A percentile compares a stretch with the other conserved stretches of the same genome.
Conservation (phyloP, 148 eudicot species). For the Rhododendron henanense region DNA sequence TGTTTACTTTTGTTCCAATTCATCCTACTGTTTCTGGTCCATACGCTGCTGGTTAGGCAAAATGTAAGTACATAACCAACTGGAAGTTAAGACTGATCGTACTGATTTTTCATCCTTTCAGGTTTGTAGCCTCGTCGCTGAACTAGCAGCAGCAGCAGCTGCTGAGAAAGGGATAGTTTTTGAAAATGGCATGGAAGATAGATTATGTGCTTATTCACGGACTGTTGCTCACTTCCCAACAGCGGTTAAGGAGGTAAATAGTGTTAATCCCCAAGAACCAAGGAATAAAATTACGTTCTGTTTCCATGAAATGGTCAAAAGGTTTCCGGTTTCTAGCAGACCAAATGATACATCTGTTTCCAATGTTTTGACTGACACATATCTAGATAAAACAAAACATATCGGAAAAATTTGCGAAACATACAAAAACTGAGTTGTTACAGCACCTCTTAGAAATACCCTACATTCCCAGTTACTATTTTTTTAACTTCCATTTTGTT, state of each 20-base stretch:
- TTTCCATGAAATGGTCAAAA: not conserved
- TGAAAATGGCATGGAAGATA: slow-evolving; percentile 70
- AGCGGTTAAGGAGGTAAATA: slow-evolving; percentile 89
- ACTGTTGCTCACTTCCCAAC: slow-evolving; percentile 98
- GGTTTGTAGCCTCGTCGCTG: slow-evolving; percentile 73
- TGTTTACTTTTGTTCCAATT: not conserved
- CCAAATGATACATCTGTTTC: not conserved
- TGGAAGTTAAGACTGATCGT: not conserved
- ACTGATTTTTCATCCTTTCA: slow-evolving; percentile 21
- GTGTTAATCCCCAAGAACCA: not conserved
- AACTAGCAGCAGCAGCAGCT: slow-evolving; percentile 81
- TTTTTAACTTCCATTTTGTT: not conserved
- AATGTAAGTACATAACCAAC: not conserved
- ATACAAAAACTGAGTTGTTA: not conserved
- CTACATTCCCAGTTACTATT: not conserved
- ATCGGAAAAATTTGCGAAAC: not conserved
- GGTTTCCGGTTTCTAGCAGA: not conserved
- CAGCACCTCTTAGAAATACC: not conserved
- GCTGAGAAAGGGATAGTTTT: slow-evolving; percentile 74
- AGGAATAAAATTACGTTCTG: not conserved
- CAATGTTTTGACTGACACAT: not conserved
- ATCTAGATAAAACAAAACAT: not conserved
- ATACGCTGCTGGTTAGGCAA: not conserved
- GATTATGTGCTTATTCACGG: slow-evolving; percentile 91
- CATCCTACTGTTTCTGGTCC: not conserved